A percentile compares a stretch with the other conserved stretches of the same genome.
phyloP scores from a whole-genome alignment of 768 basidiomycete species.

The Podaxis pistillaris region DNA sequence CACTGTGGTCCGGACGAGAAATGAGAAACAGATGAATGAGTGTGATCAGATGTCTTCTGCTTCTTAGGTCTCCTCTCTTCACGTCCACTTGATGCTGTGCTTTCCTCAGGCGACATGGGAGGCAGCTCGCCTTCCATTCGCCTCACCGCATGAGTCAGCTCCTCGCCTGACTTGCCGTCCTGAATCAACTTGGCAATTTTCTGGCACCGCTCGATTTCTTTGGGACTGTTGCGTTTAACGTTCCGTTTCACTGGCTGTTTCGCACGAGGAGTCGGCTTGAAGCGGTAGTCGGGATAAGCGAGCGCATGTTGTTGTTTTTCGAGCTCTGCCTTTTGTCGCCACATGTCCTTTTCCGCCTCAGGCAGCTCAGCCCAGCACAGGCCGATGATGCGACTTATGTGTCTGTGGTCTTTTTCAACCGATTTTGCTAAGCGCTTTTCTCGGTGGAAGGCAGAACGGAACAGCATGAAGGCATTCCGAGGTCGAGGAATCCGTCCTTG shows the following conservation, averaged over 20 bases:
- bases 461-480: constrained; percentile 82
- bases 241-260: constrained; percentile 48
- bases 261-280: constrained; percentile 42
- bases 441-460: constrained; percentile 58
- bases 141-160: constrained; percentile 44
- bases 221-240: constrained; percentile 47
- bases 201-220: constrained; percentile 48
- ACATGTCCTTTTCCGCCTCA: constrained; percentile 48
- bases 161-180: constrained; percentile 47
- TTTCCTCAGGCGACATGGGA: background rate
- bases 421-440: constrained; percentile 44
- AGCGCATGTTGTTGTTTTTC: constrained; percentile 49
- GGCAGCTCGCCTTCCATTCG: constrained; percentile 21
- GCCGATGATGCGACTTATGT: constrained; percentile 56
- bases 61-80: constrained; percentile 4
- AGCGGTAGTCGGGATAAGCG: constrained; percentile 55
- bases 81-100: background rate
- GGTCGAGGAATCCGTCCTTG: constrained; percentile 68
- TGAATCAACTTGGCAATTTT: constrained; percentile 49
- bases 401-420: constrained; percentile 56
- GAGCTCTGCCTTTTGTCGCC: constrained; percentile 46
- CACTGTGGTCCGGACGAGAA: background rate
- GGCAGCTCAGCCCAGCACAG: constrained; percentile 55
- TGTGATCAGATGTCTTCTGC: background rate
- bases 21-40: background rate